These are phyloP conservation scores for Chenopodium berlandieri DNA, from an alignment of 148 eudicot genomes.

Conservation along the genomic window DNA sequence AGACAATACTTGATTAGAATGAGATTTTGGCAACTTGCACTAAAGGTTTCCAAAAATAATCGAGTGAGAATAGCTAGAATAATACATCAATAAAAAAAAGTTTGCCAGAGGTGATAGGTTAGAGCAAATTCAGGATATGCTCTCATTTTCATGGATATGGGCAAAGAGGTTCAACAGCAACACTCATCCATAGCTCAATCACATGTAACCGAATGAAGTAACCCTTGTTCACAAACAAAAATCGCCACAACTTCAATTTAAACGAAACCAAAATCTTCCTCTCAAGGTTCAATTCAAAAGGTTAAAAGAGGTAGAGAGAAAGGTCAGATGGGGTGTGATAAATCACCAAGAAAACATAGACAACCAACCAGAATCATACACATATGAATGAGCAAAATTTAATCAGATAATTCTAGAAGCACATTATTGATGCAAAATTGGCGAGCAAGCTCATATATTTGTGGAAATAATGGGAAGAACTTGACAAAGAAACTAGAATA, in stretches of 20 bases:
- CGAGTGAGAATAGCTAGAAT: no score
- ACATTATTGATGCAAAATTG: background rate
- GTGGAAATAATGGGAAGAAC: background rate
- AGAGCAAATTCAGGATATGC: background rate
- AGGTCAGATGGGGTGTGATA: background rate
- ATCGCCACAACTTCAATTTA: background rate
- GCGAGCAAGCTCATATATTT: slow-evolving; percentile 1
- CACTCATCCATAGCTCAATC: background rate
- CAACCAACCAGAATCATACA: background rate
- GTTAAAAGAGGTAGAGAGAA: background rate
- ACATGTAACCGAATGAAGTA: background rate
- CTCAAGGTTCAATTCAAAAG: background rate
- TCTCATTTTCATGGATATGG: background rate
- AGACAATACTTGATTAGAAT: background rate
- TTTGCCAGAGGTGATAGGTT: background rate
- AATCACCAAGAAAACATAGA: background rate
- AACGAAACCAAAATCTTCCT: background rate
- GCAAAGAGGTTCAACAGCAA: background rate
- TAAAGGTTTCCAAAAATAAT: background rate
- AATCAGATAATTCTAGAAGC: background rate
- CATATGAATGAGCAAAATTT: background rate
- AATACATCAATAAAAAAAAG: background rate
- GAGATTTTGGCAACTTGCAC: background rate
- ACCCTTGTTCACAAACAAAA: background rate
- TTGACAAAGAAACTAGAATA: no score